phyloP scores from a whole-genome alignment of 192 early-diverging fungal species.

The Coemansia sp. region DNA sequence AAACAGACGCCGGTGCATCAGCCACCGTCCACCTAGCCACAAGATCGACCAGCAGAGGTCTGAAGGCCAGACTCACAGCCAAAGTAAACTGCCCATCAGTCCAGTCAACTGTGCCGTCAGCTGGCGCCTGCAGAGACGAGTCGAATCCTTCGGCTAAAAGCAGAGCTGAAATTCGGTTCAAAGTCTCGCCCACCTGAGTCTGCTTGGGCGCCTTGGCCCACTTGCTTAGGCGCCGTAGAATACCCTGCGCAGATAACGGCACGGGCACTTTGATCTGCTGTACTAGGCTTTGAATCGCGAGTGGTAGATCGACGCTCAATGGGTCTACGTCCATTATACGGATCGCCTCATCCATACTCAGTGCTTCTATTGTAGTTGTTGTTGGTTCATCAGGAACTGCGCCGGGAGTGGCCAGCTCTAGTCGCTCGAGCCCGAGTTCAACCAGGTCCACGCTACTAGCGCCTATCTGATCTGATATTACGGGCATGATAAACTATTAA shows the following conservation, averaged over 20 bases:
- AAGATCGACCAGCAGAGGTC: conserved; percentile 81
- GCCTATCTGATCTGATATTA: conserved; percentile 7
- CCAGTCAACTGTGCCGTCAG: conserved; percentile 18
- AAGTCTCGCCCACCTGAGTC: conserved; percentile 3
- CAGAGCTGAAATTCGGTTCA: conserved; percentile 37
- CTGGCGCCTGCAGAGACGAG: background rate
- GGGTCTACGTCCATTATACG: conserved; percentile 42
- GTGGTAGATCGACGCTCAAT: conserved; percentile 47
- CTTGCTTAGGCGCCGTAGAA: conserved; percentile 16
- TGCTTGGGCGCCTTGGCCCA: conserved; percentile 29
- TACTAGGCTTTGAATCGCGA: conserved; percentile 15
- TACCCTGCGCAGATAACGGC: conserved; percentile 3
- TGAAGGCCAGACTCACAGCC: conserved; percentile 47
- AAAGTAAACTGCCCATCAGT: conserved; percentile 39
- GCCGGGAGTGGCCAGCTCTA: conserved; percentile 22
- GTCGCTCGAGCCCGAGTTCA: conserved; percentile 32
- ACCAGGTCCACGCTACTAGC: conserved; percentile 31
- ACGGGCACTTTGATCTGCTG: conserved; percentile 8
- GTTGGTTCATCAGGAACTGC: background rate
- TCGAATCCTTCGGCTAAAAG: conserved; percentile 31
- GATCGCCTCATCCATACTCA: conserved; percentile 14
- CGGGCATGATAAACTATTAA: background rate
- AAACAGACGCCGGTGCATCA: conserved; percentile 41
- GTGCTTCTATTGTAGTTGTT: background rate
- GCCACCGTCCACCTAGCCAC: conserved; percentile 70